A percentile compares a stretch with the other conserved stretches of the same genome.
Evolutionary conservation across 78 protist genomes (phyloP).

Genomic region (Dictyostelium firmibasis): DNA sequence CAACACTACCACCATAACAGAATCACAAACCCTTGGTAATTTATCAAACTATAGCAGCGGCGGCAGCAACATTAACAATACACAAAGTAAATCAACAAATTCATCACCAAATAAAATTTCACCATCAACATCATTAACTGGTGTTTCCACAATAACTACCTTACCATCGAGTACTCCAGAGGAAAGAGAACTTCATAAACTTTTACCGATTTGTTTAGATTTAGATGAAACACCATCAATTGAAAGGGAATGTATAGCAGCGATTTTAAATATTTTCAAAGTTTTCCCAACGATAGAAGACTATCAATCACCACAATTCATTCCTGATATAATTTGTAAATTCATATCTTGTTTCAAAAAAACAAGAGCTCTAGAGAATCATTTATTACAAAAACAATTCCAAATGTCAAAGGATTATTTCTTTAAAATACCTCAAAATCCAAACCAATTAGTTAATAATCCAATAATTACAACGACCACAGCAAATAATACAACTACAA

Average conservation of each 20-base stretch:
- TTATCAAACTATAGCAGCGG: neutral
- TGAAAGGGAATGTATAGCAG: neutral
- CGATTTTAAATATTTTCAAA: constrained; percentile 21
- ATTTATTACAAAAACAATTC: constrained; percentile 20
- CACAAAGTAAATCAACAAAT: neutral
- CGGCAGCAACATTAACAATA: neutral
- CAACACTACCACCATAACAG: neutral
- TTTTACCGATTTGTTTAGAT: constrained; percentile 45
- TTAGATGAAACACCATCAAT: neutral
- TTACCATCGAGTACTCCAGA: neutral
- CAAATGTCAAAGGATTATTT: constrained; percentile 3
- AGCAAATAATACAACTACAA: neutral
- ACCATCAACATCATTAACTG: neutral
- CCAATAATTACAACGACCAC: neutral
- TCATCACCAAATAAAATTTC: neutral
- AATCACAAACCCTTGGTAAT: neutral
- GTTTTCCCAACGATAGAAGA: constrained; percentile 20
- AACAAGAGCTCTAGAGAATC: constrained; percentile 31
- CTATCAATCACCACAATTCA: constrained; percentile 28
- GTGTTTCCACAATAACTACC: neutral
- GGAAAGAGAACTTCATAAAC: constrained; percentile 44
- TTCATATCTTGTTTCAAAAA: constrained; percentile 49
- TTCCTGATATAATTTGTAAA: constrained; percentile 22
- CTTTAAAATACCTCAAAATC: neutral
- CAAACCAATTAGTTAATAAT: neutral